Evolutionary conservation across 257 asterid genomes (phyloP), one percentile per base, ranked within the genome.

Genomic region (Penstemon davidsonii): DNA sequence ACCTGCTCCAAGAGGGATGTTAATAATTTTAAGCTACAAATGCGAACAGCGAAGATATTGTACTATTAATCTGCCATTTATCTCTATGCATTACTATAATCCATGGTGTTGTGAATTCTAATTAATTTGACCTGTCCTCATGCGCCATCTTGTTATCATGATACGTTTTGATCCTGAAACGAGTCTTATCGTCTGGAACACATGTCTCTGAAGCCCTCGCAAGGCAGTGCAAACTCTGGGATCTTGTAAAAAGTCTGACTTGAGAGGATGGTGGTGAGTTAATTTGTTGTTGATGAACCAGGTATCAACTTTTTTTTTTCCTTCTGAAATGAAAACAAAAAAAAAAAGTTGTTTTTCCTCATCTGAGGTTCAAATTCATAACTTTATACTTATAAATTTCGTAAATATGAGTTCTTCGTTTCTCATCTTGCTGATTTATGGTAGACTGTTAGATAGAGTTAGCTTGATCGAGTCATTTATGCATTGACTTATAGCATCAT

Each of bases 41-140:
- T 89, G 44, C 79, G 82, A 50, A 52, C 63, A 70, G 85, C 91
- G 56, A 87, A 80, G 74, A 45, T 81, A 70, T 38, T 81, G 78
- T 65, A 72, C n/a, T 65, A 67, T 69, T 78, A 67, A 78, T 49
- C 25, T 59, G 59, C 36, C 50, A 38, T 37, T 59, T 49, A 4
- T 43, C 52, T 57, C 41, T 49, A 49, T 49, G 51, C 54, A 4
- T 42, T 7, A 33, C 33, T 53, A 40, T 54, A 52, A 37, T 19
- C 38, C 10, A 12, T 5, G 45, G 8, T 72, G 62, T 36, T 13
- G n/a, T 62, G 56, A 33, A 52, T 68, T 73, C 75, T 60, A 38
- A 19, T 54, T 3, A 25, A 44, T 58, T 47, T n/a, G 38, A 47
- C 54, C 49, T 39, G 62, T 57, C 67, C 57, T 62, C 60, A 18